phyloP scores from a whole-genome alignment of 202 grass and related monocot genomes.

The Musa balbisiana region DNA sequence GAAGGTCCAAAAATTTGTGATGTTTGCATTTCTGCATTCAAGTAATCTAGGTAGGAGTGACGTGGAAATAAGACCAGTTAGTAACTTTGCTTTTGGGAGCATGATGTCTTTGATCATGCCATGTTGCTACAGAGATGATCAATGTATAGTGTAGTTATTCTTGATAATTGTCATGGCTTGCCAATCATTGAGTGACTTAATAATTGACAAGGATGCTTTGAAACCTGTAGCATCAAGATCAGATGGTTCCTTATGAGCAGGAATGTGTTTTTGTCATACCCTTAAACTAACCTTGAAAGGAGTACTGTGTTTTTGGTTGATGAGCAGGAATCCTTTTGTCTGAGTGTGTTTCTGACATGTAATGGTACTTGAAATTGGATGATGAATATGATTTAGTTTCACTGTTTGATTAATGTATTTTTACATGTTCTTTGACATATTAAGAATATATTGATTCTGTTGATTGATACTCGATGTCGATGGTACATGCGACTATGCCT shows the following conservation, averaged over 20 bases:
- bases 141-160: conserved; percentile 55
- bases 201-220: conserved; percentile 81
- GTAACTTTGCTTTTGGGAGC: conserved; percentile 56
- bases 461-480: no score
- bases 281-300: no score
- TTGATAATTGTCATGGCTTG: conserved; percentile 70
- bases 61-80: conserved; percentile 65
- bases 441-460: no score
- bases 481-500: no score
- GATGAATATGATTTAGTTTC: no score
- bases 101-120: conserved; percentile 61
- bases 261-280: no score
- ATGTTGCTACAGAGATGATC: conserved; percentile 36
- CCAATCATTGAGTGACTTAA: conserved; percentile 64
- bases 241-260: conserved; percentile 72
- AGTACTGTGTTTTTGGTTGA: no score
- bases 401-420: no score
- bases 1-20: conserved; percentile 77
- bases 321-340: no score
- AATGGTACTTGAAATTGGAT: no score
- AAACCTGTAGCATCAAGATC: conserved; percentile 82
- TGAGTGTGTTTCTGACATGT: no score
- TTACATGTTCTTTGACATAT: no score
- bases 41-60: conserved; percentile 63
- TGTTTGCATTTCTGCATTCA: conserved; percentile 65